Conservation (phyloP, 805 yeast species). For the Suhomyces sp. region DNA sequence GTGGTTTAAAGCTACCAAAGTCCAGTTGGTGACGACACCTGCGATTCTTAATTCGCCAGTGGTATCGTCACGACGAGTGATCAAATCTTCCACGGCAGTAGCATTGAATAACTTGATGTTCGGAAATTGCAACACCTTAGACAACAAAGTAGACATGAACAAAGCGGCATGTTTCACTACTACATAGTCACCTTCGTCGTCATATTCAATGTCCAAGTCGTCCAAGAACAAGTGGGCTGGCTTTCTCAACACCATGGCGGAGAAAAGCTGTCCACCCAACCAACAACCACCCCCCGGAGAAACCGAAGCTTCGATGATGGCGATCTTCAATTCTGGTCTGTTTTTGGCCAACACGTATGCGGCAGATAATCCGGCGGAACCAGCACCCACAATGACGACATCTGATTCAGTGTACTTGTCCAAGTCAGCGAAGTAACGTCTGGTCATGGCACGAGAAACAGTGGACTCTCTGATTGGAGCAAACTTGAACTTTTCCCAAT, state of each 20-base stretch:
- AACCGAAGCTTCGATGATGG: constrained; percentile 71
- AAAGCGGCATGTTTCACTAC: constrained; percentile 80
- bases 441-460: constrained; percentile 78
- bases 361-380: constrained; percentile 72
- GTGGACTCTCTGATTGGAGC: constrained; percentile 75
- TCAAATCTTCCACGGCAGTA: constrained; percentile 75
- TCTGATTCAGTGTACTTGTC: constrained; percentile 75
- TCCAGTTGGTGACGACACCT: constrained; percentile 84
- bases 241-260: constrained; percentile 77
- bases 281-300: constrained; percentile 80
- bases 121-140: constrained; percentile 67
- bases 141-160: constrained; percentile 67
- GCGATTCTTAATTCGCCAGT: constrained; percentile 63
- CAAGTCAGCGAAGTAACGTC: constrained; percentile 66
- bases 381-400: constrained; percentile 74
- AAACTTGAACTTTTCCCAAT: constrained; percentile 68
- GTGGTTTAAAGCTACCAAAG: constrained; percentile 71
- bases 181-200: constrained; percentile 77
- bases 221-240: constrained; percentile 71
- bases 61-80: constrained; percentile 59
- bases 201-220: constrained; percentile 62
- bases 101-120: constrained; percentile 77
- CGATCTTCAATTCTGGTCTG: constrained; percentile 73
- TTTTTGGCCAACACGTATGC: constrained; percentile 71
- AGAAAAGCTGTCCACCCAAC: constrained; percentile 73